Evolutionary conservation across 2,329 filamentous ascomycete genomes (phyloP), one percentile per base, ranked within the genome.

Genomic region (Sclerotinia subarctica): DNA sequence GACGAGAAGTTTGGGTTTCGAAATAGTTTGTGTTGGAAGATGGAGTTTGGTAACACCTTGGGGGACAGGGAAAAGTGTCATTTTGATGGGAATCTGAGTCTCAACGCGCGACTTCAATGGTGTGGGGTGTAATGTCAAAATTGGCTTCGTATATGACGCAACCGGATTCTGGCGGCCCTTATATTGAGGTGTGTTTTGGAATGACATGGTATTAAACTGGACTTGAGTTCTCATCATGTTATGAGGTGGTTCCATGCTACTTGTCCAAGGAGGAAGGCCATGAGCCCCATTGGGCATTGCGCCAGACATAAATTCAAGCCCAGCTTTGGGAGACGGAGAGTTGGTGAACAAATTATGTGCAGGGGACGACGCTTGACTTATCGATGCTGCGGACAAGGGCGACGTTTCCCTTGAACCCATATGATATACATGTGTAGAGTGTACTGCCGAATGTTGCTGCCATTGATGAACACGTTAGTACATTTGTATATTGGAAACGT

Each of bases 21-120:
- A 95, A 66, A 99, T 95, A 0, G 93, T 96, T 77, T 97, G 90
- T 4, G 90, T 88, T 5, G 94, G 95, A 21, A 99, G 85, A 75
- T 96, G 93, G 63, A 98, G 81, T 77, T 90, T 92, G 71, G 90
- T 91, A 68, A 94, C 87, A 15, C 90, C 90, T 0, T 84, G 81
- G 1, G 94, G 93, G 58, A 96, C 82, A 26, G 91, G 88, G 68
- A 88, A 89, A 51, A 98, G 80, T 0, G 89, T 90, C 79, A 98
- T 84, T 74, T 90, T 90, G 73, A 97, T 92, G 11, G 91, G 92
- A 73, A 98, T 97, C 77, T 98, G 95, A 0, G 95, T 98, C 81
- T 99, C 95, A 24, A 98, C 95, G 29, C 95, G 89, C 21, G 94
- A 97, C 79, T 97, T 98, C 68, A 87, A 77, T 6, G 90, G 90